Evolutionary conservation across 768 basidiomycete species (phyloP).

Genomic region (Auricularia auricula-judae): DNA sequence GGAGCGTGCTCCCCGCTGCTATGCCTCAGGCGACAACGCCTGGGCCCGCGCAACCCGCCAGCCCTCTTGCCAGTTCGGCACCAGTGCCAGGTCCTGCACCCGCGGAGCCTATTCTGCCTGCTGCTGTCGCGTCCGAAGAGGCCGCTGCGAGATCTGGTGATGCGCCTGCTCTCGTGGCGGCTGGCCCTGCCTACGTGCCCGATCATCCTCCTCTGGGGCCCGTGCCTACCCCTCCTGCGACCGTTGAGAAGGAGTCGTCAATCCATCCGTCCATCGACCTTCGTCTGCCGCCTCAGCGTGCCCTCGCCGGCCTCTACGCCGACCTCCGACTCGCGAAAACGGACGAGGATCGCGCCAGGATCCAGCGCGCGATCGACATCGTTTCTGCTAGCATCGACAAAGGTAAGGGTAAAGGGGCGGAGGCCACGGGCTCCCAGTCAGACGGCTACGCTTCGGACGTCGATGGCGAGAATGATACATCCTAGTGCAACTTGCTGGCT

Average conservation of each 20-base stretch:
- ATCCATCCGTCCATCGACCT: background rate
- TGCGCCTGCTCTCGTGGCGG: background rate
- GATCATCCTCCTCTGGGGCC: background rate
- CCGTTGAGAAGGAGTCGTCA: background rate
- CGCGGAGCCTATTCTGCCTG: too few species aligned
- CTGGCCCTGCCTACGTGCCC: background rate
- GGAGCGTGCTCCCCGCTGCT: slow-evolving; percentile 53
- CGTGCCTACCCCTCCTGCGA: too few species aligned
- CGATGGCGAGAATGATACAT: too few species aligned
- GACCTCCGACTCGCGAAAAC: background rate
- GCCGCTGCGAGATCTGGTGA: too few species aligned
- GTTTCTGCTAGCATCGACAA: background rate
- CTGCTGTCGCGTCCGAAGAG: too few species aligned
- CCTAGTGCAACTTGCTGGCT: too few species aligned
- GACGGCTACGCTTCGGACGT: too few species aligned
- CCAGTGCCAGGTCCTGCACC: too few species aligned
- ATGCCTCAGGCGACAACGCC: background rate
- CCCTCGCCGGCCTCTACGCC: background rate
- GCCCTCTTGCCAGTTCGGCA: too few species aligned
- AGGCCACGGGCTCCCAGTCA: too few species aligned
- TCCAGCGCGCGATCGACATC: background rate
- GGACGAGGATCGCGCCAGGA: background rate
- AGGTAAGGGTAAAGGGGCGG: too few species aligned
- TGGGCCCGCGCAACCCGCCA: background rate
- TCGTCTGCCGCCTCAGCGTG: background rate